Evolutionary conservation across 2,329 filamentous ascomycete species (phyloP).

Genomic region (Berkeleyomyces rouxiae): DNA sequence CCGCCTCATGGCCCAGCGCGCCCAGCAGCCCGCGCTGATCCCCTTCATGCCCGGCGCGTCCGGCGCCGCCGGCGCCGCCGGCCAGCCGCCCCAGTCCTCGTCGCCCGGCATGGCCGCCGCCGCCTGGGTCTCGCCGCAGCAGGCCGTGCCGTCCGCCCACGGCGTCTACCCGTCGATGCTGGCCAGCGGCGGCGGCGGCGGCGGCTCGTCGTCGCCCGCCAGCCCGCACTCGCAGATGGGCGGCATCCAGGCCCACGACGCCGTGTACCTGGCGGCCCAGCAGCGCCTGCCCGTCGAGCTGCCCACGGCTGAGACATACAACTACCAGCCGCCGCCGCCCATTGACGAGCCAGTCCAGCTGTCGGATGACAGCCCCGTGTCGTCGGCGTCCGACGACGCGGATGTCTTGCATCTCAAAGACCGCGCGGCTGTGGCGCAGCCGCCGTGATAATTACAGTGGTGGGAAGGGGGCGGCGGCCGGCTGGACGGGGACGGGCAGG

Average conservation of each 20-base stretch:
- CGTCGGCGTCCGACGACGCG: background rate
- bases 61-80: background rate
- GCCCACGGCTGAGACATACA: background rate
- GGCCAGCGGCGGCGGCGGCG: too few species aligned
- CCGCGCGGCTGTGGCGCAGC: background rate
- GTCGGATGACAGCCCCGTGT: background rate
- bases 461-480: background rate
- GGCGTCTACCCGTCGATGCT: background rate
- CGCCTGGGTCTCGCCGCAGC: background rate
- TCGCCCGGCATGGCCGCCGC: background rate
- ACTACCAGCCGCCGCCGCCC: conserved; percentile 2
- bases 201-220: background rate
- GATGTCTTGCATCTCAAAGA: background rate
- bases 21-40: conserved; percentile 8
- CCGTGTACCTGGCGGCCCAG: background rate
- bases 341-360: conserved; percentile 3
- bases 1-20: conserved; percentile 15
- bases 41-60: background rate
- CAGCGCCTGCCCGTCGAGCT: conserved; percentile 1
- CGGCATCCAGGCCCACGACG: background rate
- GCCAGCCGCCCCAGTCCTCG: background rate
- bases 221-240: conserved; percentile 4
- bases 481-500: background rate
- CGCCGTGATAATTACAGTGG: background rate
- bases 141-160: background rate